Percentiles rank a stretch among this genome's conserved stretches.
Conservation (phyloP, 768 basidiomycete genomes). For the Sarcodon sp. region DNA sequence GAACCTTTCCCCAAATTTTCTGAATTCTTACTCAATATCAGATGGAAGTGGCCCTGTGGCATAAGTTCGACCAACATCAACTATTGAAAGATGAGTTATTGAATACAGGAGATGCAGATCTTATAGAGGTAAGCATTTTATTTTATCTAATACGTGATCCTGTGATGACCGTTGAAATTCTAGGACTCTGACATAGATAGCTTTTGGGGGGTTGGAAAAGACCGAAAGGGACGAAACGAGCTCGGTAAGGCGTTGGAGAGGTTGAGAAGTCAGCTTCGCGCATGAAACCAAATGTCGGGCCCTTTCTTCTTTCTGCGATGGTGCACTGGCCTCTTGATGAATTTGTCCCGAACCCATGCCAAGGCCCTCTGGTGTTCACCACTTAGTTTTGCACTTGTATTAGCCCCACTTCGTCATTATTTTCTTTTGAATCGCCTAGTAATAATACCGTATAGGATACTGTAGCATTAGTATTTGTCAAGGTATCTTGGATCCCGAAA, state of each 20-base stretch:
- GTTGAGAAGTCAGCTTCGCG: conserved; percentile 42
- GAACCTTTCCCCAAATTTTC: background rate
- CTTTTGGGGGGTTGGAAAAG: conserved; percentile 67
- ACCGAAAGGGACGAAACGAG: conserved; percentile 57
- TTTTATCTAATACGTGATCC: background rate
- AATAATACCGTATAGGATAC: too few relatives aligned
- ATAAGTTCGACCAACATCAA: conserved; percentile 61
- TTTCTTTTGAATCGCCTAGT: too few relatives aligned
- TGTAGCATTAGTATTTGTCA: too few relatives aligned
- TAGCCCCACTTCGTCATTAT: too few relatives aligned
- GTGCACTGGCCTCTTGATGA: too few relatives aligned
- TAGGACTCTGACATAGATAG: conserved; percentile 67
- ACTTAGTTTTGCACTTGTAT: too few relatives aligned
- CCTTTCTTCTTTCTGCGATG: too few relatives aligned
- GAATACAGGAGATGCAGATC: conserved; percentile 49
- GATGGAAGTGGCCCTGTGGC: conserved; percentile 56
- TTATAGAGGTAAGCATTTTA: conserved; percentile 44
- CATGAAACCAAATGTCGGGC: conserved; percentile 4
- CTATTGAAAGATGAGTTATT: conserved; percentile 48
- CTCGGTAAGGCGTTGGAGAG: conserved; percentile 60
- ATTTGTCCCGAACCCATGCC: too few relatives aligned
- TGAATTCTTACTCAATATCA: conserved; percentile 9
- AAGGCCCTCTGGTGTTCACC: too few relatives aligned
- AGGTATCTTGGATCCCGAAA: too few relatives aligned
- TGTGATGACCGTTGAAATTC: conserved; percentile 1